Evolutionary conservation across 2,329 filamentous ascomycete genomes (phyloP), one percentile per base, ranked within the genome.

Genomic region (Penicillium sclerotigenum): DNA sequence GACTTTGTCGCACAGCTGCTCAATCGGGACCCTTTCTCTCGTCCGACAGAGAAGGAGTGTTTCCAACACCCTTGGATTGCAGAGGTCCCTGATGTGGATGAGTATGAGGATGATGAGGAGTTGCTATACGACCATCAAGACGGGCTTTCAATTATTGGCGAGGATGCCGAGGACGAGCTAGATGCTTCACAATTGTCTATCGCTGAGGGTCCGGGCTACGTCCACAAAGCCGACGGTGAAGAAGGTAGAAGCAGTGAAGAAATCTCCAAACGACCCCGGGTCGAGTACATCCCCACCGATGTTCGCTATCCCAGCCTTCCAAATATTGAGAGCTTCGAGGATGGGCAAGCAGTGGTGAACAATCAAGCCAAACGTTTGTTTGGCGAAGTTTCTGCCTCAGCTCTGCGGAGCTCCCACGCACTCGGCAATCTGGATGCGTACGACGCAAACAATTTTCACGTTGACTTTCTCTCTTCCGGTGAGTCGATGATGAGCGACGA

Each of bases 1-100:
- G 83, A 91, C 61, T 89, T 96, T 63, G 77, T 97, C 31, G 76
- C 78, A 16, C 79, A 80, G n/a, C 94, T 97, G 83, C 83, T 97
- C 5, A 86, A 91, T 62, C 84, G 85, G n/a, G 85, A 91, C 47
- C 91, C 93, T 1, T 83, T 88, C 54, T 75, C 83, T n/a, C 85
- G 93, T 54, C 89, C 91, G 0, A 89, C 87, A 0, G 86, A 94
- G 42, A 71, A 77, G 5, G 81, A 88, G 48, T 87, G 96, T 52
- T 81, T 90, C 56, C 74, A 76, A 13, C 89, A 94, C 70, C 77
- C 82, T 1, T 97, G 93, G 93, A 79, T 96, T n/a, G 71, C 69
- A 24, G 72, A 78, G n/a, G 73, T 79, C 24, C 68, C 71, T 1
- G 79, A 83, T 52, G 79, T 82, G 6, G 81, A 81, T 52, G 81